These are phyloP conservation scores for Fonsecaea multimorphosa DNA, from an alignment of 2,329 filamentous ascomycete species.

Conservation along the genomic window DNA sequence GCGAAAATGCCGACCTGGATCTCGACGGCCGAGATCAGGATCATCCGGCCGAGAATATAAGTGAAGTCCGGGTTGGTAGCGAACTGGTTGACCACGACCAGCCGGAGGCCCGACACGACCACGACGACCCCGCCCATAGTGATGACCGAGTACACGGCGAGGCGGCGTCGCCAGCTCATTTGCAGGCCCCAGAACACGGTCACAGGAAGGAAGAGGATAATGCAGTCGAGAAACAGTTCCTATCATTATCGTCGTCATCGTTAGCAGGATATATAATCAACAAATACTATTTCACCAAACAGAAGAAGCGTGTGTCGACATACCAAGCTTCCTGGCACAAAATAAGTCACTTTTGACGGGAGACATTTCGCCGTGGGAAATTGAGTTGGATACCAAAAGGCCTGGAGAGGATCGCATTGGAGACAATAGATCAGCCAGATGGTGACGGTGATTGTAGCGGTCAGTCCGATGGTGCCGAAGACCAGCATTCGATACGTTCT, in stretches of 20 bases:
- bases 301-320: too few relatives aligned
- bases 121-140: background rate
- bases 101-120: background rate
- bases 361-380: background rate
- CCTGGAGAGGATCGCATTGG: background rate
- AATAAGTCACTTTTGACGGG: background rate
- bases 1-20: conserved; percentile 3
- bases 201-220: background rate
- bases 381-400: background rate
- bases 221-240: background rate
- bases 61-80: background rate
- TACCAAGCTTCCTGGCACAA: conserved; percentile 5
- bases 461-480: background rate
- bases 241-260: background rate
- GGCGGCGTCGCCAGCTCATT: background rate
- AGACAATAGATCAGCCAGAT: background rate
- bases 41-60: background rate
- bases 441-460: background rate
- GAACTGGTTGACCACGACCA: conserved; percentile 3
- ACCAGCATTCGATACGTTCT: background rate
- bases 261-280: background rate
- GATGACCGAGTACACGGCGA: background rate
- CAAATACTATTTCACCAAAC: too few relatives aligned
- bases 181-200: background rate
- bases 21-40: background rate